phyloP scores from a whole-genome alignment of 139 green algal genomes.

The Tetraselmis chui region DNA sequence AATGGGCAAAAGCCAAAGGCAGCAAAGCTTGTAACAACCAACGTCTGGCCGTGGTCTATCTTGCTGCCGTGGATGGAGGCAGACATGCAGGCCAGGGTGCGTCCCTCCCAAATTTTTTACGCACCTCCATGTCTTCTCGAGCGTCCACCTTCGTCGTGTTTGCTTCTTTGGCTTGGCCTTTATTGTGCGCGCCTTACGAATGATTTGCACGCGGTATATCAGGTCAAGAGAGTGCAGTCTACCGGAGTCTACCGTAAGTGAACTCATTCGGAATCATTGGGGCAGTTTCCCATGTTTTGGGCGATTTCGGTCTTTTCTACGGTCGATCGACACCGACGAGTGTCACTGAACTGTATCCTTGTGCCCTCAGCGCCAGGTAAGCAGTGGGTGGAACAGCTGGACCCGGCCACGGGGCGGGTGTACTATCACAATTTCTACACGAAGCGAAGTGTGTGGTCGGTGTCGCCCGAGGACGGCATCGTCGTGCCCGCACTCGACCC shows the following conservation, averaged over 20 bases:
- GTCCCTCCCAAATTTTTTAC: no score
- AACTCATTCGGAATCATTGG: background rate
- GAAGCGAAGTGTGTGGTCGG: background rate
- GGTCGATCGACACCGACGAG: no score
- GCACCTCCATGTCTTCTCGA: no score
- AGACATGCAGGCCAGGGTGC: conserved; percentile 45
- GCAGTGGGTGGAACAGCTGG: background rate
- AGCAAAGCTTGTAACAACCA: conserved; percentile 50
- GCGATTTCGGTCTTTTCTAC: no score
- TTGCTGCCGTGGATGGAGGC: conserved; percentile 68
- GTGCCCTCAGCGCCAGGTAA: background rate
- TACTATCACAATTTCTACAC: conserved; percentile 4
- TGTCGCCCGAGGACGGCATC: background rate
- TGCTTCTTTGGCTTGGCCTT: no score
- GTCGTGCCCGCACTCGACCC: conserved; percentile 48
- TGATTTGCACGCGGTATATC: no score
- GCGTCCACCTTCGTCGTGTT: no score
- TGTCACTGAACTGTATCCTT: no score
- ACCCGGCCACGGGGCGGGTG: background rate
- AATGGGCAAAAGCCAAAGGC: conserved; percentile 17
- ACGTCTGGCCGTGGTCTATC: conserved; percentile 89
- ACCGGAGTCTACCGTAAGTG: no score
- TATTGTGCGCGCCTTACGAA: no score
- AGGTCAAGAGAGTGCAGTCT: no score
- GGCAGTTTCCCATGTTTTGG: background rate